phyloP scores from a whole-genome alignment of 805 yeast genomes.

The Metschnikowia gelsemii region DNA sequence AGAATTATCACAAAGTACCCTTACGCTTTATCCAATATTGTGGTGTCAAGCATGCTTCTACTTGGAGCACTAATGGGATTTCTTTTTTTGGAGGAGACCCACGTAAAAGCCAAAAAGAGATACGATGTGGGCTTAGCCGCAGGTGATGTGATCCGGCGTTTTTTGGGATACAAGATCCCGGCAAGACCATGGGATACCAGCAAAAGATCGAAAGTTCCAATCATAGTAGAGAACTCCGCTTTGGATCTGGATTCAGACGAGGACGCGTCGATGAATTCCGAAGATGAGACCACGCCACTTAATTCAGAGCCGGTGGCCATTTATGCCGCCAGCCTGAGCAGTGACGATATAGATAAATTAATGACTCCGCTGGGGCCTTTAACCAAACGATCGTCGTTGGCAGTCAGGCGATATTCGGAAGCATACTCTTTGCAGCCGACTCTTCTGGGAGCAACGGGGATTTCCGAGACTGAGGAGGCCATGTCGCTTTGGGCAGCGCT shows the following conservation, averaged over 20 bases:
- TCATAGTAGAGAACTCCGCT: not conserved
- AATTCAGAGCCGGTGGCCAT: constrained; percentile 8
- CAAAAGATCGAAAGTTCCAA: not conserved
- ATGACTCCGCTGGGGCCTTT: constrained; percentile 8
- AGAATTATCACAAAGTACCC: constrained; percentile 32
- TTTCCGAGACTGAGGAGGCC: constrained; percentile 14
- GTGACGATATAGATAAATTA: constrained; percentile 7
- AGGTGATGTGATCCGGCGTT: constrained; percentile 34
- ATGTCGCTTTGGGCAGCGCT: constrained; percentile 19
- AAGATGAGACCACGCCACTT: constrained; percentile 11
- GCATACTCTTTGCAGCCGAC: constrained; percentile 19
- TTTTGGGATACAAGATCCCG: constrained; percentile 28
- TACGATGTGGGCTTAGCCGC: constrained; percentile 30
- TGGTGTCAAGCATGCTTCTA: constrained; percentile 30
- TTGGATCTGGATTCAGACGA: constrained; percentile 5
- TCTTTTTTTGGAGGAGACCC: constrained; percentile 41
- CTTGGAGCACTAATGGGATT: constrained; percentile 30
- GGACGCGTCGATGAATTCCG: constrained; percentile 3
- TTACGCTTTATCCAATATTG: constrained; percentile 40
- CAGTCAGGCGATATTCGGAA: constrained; percentile 21
- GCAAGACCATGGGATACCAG: constrained; percentile 30
- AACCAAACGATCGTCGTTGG: constrained; percentile 15
- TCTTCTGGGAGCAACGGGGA: constrained; percentile 11
- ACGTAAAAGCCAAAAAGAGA: constrained; percentile 27
- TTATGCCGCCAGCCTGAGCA: constrained; percentile 7